Base-by-base conservation (phyloP, 495 filamentous ascomycete genomes). In the Podospora anserina region DNA sequence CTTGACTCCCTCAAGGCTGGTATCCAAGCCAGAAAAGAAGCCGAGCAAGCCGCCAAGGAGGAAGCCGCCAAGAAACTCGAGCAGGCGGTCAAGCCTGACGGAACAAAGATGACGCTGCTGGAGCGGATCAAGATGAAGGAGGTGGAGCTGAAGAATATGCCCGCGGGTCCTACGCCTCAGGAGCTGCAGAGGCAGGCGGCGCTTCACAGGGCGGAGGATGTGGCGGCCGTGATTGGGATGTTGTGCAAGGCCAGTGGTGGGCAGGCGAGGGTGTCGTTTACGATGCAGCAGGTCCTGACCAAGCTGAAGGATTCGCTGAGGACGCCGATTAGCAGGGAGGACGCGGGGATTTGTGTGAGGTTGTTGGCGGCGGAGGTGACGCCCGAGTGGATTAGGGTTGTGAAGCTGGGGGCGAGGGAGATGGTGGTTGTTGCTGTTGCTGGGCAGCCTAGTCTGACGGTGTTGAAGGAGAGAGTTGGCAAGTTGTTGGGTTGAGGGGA, bases 101-200 rank as follows among this genome's bases (percentile, higher is more conserved):
- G 74, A 6, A 70, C 73, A 19, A 80, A 80, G 67, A 77, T 82
- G 76, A 78, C 74, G 68, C 72, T 91, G 20, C 83, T 91, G 18
- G 88, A 89, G 67, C 87, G 89, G 69, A 83, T 92, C 68, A 84
- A 87, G 32, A 75, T 82, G 20, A 90, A 89, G 77, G 82, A 89
- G 62, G 72, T 82, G 3, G 77, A 82, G 54, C 77, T 80, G 56
- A 71, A 84, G 0, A 77, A 78, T 54, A 63, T 81, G 1, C 78
- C 79, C 19, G 70, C 78, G 5, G 77, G 70, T 0, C 80, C 83
- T 1, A 77, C 83, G 0, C 72, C 80, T 1, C 82, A 78, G n/a
- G 81, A 87, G 70, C 76, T 88, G 15, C 80, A 80, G 70, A 84
- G 88, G 2, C 79, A 79, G 44, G 81, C 84, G 1, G 89, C 89